Base-by-base conservation (phyloP, 2,329 filamentous ascomycete genomes). In the Aspergillus pseudoterreus region DNA sequence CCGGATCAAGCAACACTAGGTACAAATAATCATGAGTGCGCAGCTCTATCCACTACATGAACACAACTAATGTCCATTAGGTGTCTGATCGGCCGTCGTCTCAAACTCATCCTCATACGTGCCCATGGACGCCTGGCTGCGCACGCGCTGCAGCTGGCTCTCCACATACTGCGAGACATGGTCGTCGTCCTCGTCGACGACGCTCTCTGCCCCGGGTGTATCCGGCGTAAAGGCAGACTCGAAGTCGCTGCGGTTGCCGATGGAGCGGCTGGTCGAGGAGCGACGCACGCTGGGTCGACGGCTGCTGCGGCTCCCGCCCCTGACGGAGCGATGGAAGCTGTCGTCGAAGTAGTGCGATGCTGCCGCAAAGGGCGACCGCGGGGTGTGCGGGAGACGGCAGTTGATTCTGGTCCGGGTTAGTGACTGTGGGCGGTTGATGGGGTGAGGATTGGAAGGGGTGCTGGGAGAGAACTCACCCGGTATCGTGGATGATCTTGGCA, bases 271-370 rank as follows among this genome's bases (percentile, higher is more conserved):
- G 0, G 89, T 92, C 4, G 90, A 92, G 4, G 88, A 91, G 50
- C 90, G 85, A 35, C 90, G 86, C 61, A 92, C 77, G 15, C 77
- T 75, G 17, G 79, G 80, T 58, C 75, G 79, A 62, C 58, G 72
- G 63, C 56, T 74, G 63, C 52, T 66, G 52, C 46, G 71, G 59
- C 63, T 30, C 3, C 27, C 75, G 59, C 15, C 19, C 9, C 74
- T 78, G 60, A 49, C 64, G 53, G 57, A 77, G 33, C 85, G 82
- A 48, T 80, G 80, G 70, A 95, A 87, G 53, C 91, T 83, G 65
- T 97, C 92, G 64, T 97, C 92, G 67, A 97, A 97, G 78, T 97
- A 97, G 70, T 96, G 92, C 6, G 87, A 82, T 73, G 95, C 92
- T 38, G 86, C 90, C 1, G 84, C 82, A 2, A 86, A 84, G 2